phyloP scores from a whole-genome alignment of 306 rosid genomes.

The Pyrus bretschneideri region DNA sequence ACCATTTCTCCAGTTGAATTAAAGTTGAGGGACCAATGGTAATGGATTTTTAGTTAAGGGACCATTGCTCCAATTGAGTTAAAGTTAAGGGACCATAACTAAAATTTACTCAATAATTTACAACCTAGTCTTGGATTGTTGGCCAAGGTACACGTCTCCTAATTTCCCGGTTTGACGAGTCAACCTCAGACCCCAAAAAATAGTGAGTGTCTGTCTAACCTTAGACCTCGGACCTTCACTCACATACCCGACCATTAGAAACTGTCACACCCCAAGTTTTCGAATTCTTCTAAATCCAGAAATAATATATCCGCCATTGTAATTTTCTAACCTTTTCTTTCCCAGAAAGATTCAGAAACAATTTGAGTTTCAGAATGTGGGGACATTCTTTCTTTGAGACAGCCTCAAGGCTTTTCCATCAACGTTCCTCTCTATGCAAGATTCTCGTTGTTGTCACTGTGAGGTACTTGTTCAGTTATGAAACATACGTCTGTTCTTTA shows the following conservation, averaged over 20 bases:
- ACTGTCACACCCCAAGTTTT: not conserved
- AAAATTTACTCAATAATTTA: too few relatives aligned
- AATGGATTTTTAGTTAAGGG: too few relatives aligned
- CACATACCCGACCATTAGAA: not conserved
- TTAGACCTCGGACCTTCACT: not conserved
- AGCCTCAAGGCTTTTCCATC: slow-evolving; percentile 36
- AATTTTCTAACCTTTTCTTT: not conserved
- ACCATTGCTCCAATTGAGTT: too few relatives aligned
- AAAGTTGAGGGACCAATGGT: too few relatives aligned
- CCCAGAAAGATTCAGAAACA: not conserved
- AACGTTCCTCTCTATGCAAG: slow-evolving; percentile 32
- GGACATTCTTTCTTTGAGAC: slow-evolving; percentile 36
- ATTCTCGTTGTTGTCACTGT: slow-evolving; percentile 43
- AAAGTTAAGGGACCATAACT: too few relatives aligned
- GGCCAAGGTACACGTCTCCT: not conserved
- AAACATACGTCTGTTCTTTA: too few relatives aligned
- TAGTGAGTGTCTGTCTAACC: not conserved
- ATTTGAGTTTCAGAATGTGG: slow-evolving; percentile 26
- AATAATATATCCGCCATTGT: not conserved
- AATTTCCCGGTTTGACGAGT: not conserved
- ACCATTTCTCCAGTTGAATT: too few relatives aligned
- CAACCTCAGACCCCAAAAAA: not conserved
- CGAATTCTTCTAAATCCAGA: not conserved
- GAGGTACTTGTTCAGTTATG: slow-evolving; percentile 15
- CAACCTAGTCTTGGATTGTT: not conserved